Evolutionary conservation across 345 rosid genomes (phyloP), one percentile per base, ranked within the genome.

Genomic region (Laguncularia racemosa): DNA sequence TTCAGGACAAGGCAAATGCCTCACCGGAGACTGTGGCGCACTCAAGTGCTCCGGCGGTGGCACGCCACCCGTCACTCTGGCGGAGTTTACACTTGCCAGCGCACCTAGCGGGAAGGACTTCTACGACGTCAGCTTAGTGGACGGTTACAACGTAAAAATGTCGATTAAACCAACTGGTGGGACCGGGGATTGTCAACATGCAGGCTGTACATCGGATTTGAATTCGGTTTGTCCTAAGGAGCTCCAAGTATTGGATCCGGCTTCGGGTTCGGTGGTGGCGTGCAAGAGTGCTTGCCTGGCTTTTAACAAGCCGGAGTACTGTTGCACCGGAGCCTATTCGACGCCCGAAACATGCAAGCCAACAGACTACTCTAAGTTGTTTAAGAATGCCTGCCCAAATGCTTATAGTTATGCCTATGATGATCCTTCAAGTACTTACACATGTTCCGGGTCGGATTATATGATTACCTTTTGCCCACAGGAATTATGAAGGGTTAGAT

Each of bases 351-450:
- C 98, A 1, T 91, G 98, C 72, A 55, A 81, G 12, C 95, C 98
- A 26, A 73, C 95, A 0, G 73, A 73, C 57, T 89, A 86, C 77
- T 88, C 96, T 38, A 66, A 44, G 52, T 14, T 84, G 83, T 92
- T 92, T 64, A 92, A 92, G 76, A 72, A 58, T 6, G 95, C 96
- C 20, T 89, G 98, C 55, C 96, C 95, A 11, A 69, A 84, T 11
- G 98, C 98, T 7, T 92, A 92, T 15, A 92, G 96, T 21, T 92
- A 92, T 21, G 96, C 98, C 2, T 92, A 89, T 33, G 98, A 92
- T 56, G 98, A 89, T 51, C 92, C 92, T 0, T 65, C 95, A 0
- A 92, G 96, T 48, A 92, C 95, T 3, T 68, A 81, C 60, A 89
- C 95, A 48, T 92, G 98, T 18, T 50, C 93, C 14, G 86, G 95